Conservation (phyloP, 148 eudicot species). For the Cornus suecica region DNA sequence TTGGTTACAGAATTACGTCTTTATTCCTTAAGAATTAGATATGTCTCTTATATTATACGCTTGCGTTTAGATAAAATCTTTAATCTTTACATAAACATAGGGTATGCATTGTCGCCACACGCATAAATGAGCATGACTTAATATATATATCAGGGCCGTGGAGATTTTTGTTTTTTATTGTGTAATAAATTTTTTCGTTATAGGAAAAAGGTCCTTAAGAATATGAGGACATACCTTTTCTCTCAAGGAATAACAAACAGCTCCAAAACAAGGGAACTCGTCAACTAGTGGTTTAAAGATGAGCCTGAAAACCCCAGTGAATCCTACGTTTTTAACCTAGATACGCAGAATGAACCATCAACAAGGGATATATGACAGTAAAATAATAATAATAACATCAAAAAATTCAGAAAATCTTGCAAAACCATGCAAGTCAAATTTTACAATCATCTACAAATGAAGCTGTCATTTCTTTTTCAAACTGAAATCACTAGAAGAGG, state of each 20-base stretch:
- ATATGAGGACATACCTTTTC: constrained; percentile 44
- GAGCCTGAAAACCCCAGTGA: constrained; percentile 78
- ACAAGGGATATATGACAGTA: background rate
- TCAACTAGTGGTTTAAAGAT: constrained; percentile 75
- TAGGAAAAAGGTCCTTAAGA: background rate
- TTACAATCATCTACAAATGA: background rate
- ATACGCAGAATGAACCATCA: constrained; percentile 7
- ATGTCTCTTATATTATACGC: background rate
- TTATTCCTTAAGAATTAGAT: background rate
- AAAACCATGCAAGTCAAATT: background rate
- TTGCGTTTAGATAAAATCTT: background rate
- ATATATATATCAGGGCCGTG: background rate
- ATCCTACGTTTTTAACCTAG: constrained; percentile 71
- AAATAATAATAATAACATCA: background rate
- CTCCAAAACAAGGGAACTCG: constrained; percentile 79
- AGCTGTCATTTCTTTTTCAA: no score
- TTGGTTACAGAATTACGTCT: background rate
- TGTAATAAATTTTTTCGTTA: background rate
- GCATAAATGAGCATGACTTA: background rate
- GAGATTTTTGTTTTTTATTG: background rate
- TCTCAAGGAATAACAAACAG: constrained; percentile 63
- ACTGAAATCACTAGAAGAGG: background rate
- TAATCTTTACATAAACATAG: background rate
- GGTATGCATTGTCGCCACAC: background rate
- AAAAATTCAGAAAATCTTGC: background rate